Base-by-base conservation (phyloP, 2,329 filamentous ascomycete genomes). In the Aureobasidium mangrovei region DNA sequence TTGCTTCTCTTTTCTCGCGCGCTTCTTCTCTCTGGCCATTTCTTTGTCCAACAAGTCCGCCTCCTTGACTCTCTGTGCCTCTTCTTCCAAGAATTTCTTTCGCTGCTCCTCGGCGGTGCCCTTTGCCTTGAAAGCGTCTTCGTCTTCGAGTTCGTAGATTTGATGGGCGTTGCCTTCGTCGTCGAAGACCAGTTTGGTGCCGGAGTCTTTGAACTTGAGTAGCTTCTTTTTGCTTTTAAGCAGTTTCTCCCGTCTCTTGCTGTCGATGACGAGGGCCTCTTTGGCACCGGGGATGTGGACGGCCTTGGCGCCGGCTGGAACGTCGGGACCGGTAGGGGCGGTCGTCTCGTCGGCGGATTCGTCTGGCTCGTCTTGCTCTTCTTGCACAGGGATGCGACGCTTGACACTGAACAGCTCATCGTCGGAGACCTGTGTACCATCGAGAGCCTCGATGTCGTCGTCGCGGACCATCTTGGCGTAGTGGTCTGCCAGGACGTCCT, bases 211-310 rank as follows among this genome's bases (percentile, higher is more conserved):
- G 75, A 88, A 87, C 67, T 95, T 93, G 65, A 89, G 79, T 60
- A 96, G 80, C 70, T 94, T 87, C 72, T 94, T 88, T 77, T 96
- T 97, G 24, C 88, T 94, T 65, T 86, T 86, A 60, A 97, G 80
- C n/a, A 95, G 80, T 74, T 96, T 97, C 72, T 95, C 91, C 61
- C 90, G 85, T 27, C 93, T 88, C 70, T 97, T 94, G 9, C 90
- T 95, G 73, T 98, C 93, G 58, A 98, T 83, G 24, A 95, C 74
- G 42, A 95, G 77, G 2, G 88, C 81, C 29, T 86, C 81, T 42
- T 76, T 74, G 58, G 79, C 82, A 52, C 84, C 84, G 9, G 86
- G 77, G 1, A 85, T 78, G 38, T 80, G 72, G 46, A 96, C 77
- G 2, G 83, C 62, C 54, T 69, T 76, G 70, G 83, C 86, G 48